Base-by-base conservation (phyloP, 495 filamentous ascomycete genomes). In the Sphaerosporella brunnea region DNA sequence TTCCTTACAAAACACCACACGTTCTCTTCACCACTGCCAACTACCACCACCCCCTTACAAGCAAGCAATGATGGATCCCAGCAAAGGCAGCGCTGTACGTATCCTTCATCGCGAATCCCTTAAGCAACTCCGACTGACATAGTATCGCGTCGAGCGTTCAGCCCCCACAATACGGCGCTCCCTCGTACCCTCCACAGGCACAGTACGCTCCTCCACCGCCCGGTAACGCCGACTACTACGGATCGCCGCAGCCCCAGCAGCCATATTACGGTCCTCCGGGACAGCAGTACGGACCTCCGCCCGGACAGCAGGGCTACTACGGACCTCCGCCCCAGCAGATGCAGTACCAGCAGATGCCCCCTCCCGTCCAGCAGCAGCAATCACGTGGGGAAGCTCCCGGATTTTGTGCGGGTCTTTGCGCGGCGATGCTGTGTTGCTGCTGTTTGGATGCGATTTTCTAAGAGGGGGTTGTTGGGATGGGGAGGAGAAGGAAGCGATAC, bases 361-460 rank as follows among this genome's bases (percentile, higher is more conserved):
- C 32, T 7, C 52, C 44, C 15, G 15, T 26, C 8, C 35, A 37
- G 7, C 20, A 42, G 21, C 32, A 15, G 18, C 2, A 45, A 11
- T 15, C 21, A 13, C 10, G 39, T 36, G 0, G 19, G 26, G 52
- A 23, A 0, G 9, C 21, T 2, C 11, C 13, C 1, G 39, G 38
- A 10, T 18, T 55, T 2, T 45, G 39, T 18, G 50, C 53, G 15
- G 53, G 43, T 24, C 5, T 55, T 16, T 55, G 53, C 32, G 53
- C 44, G 3, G 50, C 53, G 30, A 15, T 55, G 38, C 13, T 49
- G 50, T 55, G 53, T 30, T 55, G 53, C 16, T 55, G 53, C 23
- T 52, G 49, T n/a, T 49, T 55, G 39, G 53, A 55, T 46, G 38
- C 20, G 25, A 52, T 55, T 21, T 55, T 55, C 35, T 55, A 49